Evolutionary conservation across 805 yeast genomes (phyloP), one percentile per base, ranked within the genome.

Genomic region (Teunomyces aglyptinius): DNA sequence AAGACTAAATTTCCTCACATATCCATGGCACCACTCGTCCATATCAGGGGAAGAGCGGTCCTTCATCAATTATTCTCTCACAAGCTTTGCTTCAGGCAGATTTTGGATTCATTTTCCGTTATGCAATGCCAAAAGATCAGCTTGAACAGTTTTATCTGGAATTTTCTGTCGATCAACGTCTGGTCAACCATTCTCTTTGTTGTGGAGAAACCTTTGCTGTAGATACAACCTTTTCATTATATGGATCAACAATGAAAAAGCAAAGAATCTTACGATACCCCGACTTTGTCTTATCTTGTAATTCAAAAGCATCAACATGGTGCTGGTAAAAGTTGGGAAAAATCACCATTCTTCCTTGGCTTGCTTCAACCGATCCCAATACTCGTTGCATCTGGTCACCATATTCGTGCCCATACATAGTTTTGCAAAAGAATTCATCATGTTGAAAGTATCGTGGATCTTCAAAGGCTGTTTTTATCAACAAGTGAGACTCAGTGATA

Each of bases 251-350:
- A 3, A 72, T 13, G 44, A 71, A 72, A 48, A 70, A 69, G 42
- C 75, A 68, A 42, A 72, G 53, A 26, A 72, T 71, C 48, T 68
- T 68, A 26, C 76, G 53, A 49, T 62, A 64, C 1, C 77, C 77
- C 1, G 62, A 57, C 46, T 63, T 70, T 5, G 67, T 43, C 46
- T 55, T 55, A 48, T 72, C 76, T 8, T 43, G 41, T 50, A 72
- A 63, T 43, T 64, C 62, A 53, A 72, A 72, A 5, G 66, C 59
- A 45, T 65, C 69, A 10, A 72, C 76, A 44, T 64, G 68, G 49
- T 71, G 75, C 49, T 71, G 77, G 42, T 45, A 63, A 7, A 44
- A 39, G 51, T 72, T 72, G 5, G 77, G 76, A 48, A 72, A 72
- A 5, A 72, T 58, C n/a, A 71, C 38, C 6, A 70, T 50, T 11